A percentile compares a stretch with the other conserved stretches of the same genome.
Conservation (phyloP, 306 rosid species). For the Hylodesmum podocarpum region DNA sequence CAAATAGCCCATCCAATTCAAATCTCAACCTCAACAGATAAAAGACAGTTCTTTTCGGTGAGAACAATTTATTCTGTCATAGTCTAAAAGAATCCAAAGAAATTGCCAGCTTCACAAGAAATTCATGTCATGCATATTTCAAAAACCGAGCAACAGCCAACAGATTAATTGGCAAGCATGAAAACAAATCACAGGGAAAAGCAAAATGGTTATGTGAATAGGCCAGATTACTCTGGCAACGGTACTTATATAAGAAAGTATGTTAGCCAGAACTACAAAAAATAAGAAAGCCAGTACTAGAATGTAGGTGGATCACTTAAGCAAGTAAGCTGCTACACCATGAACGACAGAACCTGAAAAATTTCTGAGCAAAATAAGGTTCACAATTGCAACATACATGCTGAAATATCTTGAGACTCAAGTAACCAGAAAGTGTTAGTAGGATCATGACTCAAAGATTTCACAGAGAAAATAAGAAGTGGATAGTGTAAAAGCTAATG, state of each 20-base stretch:
- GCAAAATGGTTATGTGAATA: neutral
- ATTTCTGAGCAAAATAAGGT: neutral
- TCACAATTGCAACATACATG: neutral
- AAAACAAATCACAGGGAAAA: neutral
- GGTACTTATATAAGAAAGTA: neutral
- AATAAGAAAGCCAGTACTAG: no score
- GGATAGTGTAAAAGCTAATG: neutral
- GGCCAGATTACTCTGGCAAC: neutral
- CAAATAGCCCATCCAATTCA: no score
- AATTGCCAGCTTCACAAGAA: neutral
- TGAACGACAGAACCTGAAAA: slow-evolving; percentile 27
- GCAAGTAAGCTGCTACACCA: neutral
- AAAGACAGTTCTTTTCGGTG: no score
- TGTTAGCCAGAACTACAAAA: neutral
- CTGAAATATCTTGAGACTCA: neutral
- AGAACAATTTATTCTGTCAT: no score
- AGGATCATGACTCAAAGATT: neutral
- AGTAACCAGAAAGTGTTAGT: neutral
- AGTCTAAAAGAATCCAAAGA: neutral
- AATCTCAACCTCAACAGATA: no score
- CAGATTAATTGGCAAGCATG: neutral
- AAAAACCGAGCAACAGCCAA: neutral
- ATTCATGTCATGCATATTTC: slow-evolving; percentile 8
- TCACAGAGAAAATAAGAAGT: neutral
- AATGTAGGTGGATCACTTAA: no score